These are phyloP conservation scores for Aspergillus wentii DNA, from an alignment of 495 filamentous ascomycete species.

Conservation along the genomic window DNA sequence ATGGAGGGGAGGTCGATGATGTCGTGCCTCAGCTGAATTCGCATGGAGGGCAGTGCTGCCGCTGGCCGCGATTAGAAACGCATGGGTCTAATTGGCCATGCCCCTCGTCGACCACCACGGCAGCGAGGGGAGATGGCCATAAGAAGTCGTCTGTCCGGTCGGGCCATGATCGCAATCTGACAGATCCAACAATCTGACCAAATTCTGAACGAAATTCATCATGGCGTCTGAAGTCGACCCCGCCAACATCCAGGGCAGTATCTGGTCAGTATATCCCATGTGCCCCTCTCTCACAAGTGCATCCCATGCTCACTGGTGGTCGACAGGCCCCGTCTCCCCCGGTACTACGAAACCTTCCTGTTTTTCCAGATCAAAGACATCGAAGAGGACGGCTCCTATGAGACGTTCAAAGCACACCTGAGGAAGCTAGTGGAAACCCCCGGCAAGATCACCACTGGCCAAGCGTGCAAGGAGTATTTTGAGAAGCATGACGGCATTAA, in stretches of 20 bases:
- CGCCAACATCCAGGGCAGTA: constrained; percentile 13
- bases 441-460: constrained; percentile 3
- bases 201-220: background rate
- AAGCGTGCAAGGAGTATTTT: constrained; percentile 3
- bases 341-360: constrained; percentile 21
- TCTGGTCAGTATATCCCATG: constrained; percentile 4
- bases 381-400: no score
- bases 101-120: background rate
- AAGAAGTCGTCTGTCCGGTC: background rate
- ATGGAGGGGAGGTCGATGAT: constrained; percentile 2
- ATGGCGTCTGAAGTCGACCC: background rate
- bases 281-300: background rate
- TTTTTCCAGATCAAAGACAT: constrained; percentile 26
- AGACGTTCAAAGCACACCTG: constrained; percentile 23
- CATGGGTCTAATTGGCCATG: constrained; percentile 1
- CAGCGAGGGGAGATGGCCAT: background rate
- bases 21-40: constrained; percentile 8
- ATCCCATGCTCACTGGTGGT: background rate
- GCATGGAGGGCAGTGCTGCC: constrained; percentile 1
- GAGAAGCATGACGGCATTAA: background rate
- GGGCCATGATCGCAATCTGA: background rate
- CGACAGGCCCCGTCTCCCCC: constrained; percentile 26
- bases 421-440: constrained; percentile 11
- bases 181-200: background rate
- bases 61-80: constrained; percentile 3